phyloP scores from a whole-genome alignment of 176 grass and related monocot genomes.

The Musa itinerans region DNA sequence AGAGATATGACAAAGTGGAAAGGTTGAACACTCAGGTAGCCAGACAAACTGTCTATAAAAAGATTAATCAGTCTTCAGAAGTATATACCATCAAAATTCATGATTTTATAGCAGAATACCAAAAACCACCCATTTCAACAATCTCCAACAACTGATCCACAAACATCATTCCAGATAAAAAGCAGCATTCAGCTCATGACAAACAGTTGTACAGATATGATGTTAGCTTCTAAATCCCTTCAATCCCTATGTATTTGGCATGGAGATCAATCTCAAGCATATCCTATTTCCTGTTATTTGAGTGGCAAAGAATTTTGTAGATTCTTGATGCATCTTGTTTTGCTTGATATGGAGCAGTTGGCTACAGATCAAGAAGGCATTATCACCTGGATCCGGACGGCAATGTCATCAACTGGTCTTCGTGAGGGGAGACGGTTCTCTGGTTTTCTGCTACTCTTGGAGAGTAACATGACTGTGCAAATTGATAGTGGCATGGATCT shows the following conservation, averaged over 20 bases:
- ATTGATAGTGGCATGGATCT: constrained; percentile 1
- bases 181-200: neutral
- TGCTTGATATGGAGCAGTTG: constrained; percentile 16
- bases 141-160: too few relatives aligned
- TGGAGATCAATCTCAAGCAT: neutral
- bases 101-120: neutral
- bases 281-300: neutral
- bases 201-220: neutral
- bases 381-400: constrained; percentile 17
- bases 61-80: too few relatives aligned
- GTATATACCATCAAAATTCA: too few relatives aligned
- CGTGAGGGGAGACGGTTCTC: constrained; percentile 37
- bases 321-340: constrained; percentile 33
- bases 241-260: neutral
- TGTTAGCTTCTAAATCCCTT: constrained; percentile 8
- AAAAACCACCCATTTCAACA: neutral
- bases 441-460: constrained; percentile 23
- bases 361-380: neutral
- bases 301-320: constrained; percentile 19
- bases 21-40: too few relatives aligned
- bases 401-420: constrained; percentile 22
- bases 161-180: neutral
- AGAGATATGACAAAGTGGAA: too few relatives aligned
- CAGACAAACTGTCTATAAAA: too few relatives aligned
- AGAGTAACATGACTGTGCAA: constrained; percentile 27